phyloP scores from a whole-genome alignment of 2,329 filamentous ascomycete genomes.

The Arthrobotrys conoides region DNA sequence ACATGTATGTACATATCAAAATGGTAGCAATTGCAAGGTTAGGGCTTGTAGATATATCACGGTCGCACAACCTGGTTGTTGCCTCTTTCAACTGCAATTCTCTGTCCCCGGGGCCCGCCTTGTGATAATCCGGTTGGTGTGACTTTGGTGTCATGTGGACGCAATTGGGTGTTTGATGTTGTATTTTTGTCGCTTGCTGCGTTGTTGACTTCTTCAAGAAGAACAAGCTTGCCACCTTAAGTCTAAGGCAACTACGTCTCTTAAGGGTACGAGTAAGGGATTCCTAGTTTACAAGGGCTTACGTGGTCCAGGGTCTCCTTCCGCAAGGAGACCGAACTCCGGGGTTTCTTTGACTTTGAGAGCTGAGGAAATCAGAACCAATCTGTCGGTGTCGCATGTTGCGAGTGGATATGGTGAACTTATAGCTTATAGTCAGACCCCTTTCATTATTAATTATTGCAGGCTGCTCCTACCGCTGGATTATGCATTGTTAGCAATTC shows the following conservation, averaged over 20 bases:
- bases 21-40: neutral
- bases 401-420: no score
- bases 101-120: neutral
- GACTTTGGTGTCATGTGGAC: conserved; percentile 5
- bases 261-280: neutral
- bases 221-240: neutral
- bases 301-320: conserved; percentile 1
- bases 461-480: no score
- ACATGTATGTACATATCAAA: neutral
- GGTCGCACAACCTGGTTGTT: neutral
- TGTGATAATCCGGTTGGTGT: neutral
- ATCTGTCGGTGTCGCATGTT: neutral
- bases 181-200: conserved; percentile 1
- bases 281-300: neutral
- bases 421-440: no score
- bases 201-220: neutral
- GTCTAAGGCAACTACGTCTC: conserved; percentile 13
- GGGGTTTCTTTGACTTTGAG: neutral
- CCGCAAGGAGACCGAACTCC: neutral
- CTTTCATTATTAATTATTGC: no score
- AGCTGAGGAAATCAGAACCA: neutral
- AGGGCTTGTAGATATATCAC: neutral
- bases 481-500: no score
- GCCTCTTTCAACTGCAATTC: neutral
- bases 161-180: neutral